A percentile compares a stretch with the other conserved stretches of the same genome.
Evolutionary conservation across 257 asterid species (phyloP).

Genomic region (Euphrasia confusa): DNA sequence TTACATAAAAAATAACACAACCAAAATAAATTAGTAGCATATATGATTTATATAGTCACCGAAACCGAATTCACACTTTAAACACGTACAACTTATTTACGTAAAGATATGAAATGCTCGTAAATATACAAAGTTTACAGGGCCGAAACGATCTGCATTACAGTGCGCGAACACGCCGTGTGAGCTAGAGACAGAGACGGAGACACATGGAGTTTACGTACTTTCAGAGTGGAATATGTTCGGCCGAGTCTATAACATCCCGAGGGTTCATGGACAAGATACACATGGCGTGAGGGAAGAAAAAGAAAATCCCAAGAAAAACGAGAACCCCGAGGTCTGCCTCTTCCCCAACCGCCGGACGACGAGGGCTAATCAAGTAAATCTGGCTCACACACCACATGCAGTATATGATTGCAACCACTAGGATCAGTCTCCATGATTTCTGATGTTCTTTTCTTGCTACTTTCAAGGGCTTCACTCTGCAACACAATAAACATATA

Average conservation of each 20-base stretch:
- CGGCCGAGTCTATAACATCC: conserved; percentile 33
- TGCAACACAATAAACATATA: conserved; percentile 22
- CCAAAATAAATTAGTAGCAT: too few relatives aligned
- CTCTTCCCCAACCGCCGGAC: conserved; percentile 90
- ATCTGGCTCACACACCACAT: conserved; percentile 81
- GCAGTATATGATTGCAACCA: conserved; percentile 47
- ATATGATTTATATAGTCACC: too few relatives aligned
- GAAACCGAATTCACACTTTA: too few relatives aligned
- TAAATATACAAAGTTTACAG: too few relatives aligned
- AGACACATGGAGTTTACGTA: background rate
- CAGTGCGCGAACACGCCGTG: too few relatives aligned
- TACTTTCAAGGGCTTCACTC: conserved; percentile 49
- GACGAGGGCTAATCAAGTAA: conserved; percentile 61
- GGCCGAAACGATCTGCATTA: too few relatives aligned
- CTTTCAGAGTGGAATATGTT: conserved; percentile 48
- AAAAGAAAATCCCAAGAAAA: conserved; percentile 58
- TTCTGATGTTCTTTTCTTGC: conserved; percentile 32
- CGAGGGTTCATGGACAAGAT: conserved; percentile 67
- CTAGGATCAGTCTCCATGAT: conserved; percentile 41
- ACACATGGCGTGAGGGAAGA: conserved; percentile 74
- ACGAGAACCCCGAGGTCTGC: conserved; percentile 86
- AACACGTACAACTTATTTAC: too few relatives aligned
- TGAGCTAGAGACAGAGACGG: background rate
- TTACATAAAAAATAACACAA: too few relatives aligned
- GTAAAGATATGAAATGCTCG: too few relatives aligned